Percentiles rank a stretch among this genome's conserved stretches.
Evolutionary conservation across 2,329 filamentous ascomycete genomes (phyloP).

Genomic region (Ascochyta fabae): DNA sequence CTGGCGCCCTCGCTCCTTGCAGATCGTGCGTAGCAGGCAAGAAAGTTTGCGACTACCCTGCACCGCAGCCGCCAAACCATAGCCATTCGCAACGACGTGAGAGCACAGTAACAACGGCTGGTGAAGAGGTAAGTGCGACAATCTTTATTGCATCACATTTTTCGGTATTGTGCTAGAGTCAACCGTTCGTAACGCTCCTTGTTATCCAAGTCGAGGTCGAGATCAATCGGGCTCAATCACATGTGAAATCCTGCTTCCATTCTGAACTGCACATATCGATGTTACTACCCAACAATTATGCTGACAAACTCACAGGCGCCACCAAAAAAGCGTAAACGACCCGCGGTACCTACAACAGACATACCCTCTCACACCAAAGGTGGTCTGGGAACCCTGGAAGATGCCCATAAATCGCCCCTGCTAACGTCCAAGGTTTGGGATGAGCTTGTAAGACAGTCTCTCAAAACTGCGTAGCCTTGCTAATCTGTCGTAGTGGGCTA

Average conservation of each 20-base stretch:
- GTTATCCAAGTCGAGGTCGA: not conserved
- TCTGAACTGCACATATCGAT: not conserved
- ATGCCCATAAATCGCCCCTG: constrained; percentile 67
- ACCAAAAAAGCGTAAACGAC: constrained; percentile 45
- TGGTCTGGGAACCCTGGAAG: constrained; percentile 56
- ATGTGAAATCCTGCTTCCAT: not conserved
- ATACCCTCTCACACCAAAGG: constrained; percentile 51
- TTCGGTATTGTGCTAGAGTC: not conserved
- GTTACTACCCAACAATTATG: not conserved
- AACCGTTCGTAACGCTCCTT: not conserved
- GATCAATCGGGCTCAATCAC: not conserved
- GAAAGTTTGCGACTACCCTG: constrained; percentile 75
- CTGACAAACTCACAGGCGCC: constrained; percentile 17
- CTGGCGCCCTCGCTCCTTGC: constrained; percentile 56
- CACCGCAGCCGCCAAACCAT: constrained; percentile 48
- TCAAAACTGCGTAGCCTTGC: not conserved
- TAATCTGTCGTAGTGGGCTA: constrained; percentile 58
- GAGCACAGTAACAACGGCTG: constrained; percentile 32
- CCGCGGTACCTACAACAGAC: constrained; percentile 44
- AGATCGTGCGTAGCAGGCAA: constrained; percentile 75
- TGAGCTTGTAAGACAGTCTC: constrained; percentile 56
- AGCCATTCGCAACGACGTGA: constrained; percentile 51
- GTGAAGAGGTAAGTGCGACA: constrained; percentile 30
- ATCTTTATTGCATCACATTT: not conserved
- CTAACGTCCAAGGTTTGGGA: constrained; percentile 71